Base-by-base conservation (phyloP, 306 rosid genomes). In the Vigna mungo region DNA sequence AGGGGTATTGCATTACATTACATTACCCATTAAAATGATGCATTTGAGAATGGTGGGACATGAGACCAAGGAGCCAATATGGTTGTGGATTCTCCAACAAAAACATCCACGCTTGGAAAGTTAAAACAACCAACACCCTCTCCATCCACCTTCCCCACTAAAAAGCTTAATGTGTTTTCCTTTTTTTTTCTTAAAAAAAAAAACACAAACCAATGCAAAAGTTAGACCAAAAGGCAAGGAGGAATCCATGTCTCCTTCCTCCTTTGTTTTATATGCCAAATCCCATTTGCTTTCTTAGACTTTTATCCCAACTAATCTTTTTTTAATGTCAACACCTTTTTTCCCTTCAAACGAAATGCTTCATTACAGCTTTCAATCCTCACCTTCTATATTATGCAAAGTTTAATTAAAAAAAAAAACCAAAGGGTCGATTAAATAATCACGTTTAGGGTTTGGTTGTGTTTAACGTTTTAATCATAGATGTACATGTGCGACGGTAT, bases 11-110 rank as follows among this genome's bases (percentile, higher is more conserved):
- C 56, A 46, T 48, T 48, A 5, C 58, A 67, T 48, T 48, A 17
- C 48, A 44, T 48, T 48, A 17, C 48, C 16, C 73, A 70, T 68
- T 76, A 69, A 80, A 71, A 68, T 39, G 75, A 60, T 3, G 49
- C 49, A 44, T 56, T 77, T 52, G 69, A 84, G 87, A 81, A 78
- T 82, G 84, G 90, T 87, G 88, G 90, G 93, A 62, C 89, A 82
- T 70, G 84, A 81, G 80, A 85, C 87, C 80, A 87, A 87, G 91
- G 95, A 90, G 90, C 90, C 95, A 89, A 25, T 88, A 87, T 84
- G 89, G 90, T 86, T 87, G 93, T 92, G 97, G 96, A 88, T 87
- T 90, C 89, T 87, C 96, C 97, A 92, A 90, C 97, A 92, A 84
- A 77, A 72, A 72, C 81, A 67, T 51, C 75, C 97, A 92, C 97